Evolutionary conservation across 371 early-diverging fungal genomes (phyloP), one percentile per base, ranked within the genome.

Genomic region (Rhizopus stolonifer): DNA sequence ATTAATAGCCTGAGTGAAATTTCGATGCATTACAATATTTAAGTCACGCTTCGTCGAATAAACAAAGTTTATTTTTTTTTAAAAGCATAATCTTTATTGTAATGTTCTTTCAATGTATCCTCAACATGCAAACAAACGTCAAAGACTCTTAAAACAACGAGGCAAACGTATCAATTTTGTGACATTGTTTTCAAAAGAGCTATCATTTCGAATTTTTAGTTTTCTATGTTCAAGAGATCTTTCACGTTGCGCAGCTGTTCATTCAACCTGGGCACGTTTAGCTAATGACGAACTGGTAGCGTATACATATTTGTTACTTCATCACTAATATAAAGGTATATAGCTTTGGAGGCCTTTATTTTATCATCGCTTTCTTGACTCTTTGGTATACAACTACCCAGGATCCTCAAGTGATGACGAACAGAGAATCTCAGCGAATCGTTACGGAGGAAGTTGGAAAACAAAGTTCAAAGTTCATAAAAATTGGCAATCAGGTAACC

Each of bases 331-430:
- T n/a, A n/a, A n/a, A n/a, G n/a, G n/a, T 9, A 33, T 34, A 24
- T 49, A 79, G 80, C 56, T 80, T n/a, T 80, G 80, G 80, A 77
- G 73, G 47, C 66, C 67, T 5, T 58, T 80, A 2, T 80, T 67
- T 54, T 36, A 67, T 15, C 45, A 40, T 4, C 62, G 68, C 13
- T 80, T 77, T 43, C 52, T 50, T 11, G 57, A 61, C 46, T 46
- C 44, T 29, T 26, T 18, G 46, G 48, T 22, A 29, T 14, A 15
- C 43, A 32, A 22, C 29, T 4, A 15, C 14, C 11, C 36, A 15
- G 23, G 40, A 31, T 38, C 24, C 13, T 56, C 31, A 22, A 56
- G 10, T 21, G 13, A 21, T 21, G 19, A 42, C 21, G 57, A 26
- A 43, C 49, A 17, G 47, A 43, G 38, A 38, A 17, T 15, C 11